A percentile compares a stretch with the other conserved stretches of the same genome.
phyloP scores from a whole-genome alignment of 495 filamentous ascomycete species.

The Talaromyces adpressus region DNA sequence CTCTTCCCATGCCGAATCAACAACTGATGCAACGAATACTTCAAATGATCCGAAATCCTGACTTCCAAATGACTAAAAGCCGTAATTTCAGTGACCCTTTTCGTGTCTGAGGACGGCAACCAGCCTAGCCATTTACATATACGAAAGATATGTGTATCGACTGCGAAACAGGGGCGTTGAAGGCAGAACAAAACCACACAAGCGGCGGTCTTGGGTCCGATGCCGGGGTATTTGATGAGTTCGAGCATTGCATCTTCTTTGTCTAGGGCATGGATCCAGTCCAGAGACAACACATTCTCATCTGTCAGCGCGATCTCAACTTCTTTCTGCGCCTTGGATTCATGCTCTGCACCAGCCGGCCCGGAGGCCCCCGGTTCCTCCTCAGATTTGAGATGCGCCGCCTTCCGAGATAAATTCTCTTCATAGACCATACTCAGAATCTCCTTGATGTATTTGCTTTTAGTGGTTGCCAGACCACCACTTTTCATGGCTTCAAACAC shows the following conservation, averaged over 20 bases:
- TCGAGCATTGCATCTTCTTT: conserved; percentile 65
- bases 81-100: conserved; percentile 55
- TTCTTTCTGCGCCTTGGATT: conserved; percentile 34
- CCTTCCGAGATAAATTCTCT: conserved; percentile 51
- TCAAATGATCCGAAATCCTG: conserved; percentile 73
- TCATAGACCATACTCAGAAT: conserved; percentile 76
- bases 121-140: conserved; percentile 81
- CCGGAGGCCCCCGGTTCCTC: conserved; percentile 10
- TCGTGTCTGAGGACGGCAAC: conserved; percentile 43
- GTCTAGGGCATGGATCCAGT: conserved; percentile 64
- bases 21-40: conserved; percentile 83
- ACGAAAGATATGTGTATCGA: conserved; percentile 80
- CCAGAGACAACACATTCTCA: conserved; percentile 58
- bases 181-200: conserved; percentile 82
- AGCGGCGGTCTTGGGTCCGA: conserved; percentile 86
- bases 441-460: conserved; percentile 70
- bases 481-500: conserved; percentile 66
- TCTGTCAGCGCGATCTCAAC: conserved; percentile 48
- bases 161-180: conserved; percentile 69
- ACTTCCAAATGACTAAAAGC: conserved; percentile 78
- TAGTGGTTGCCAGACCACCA: conserved; percentile 61
- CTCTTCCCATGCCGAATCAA: conserved; percentile 80
- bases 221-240: conserved; percentile 71
- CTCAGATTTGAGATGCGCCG: conserved; percentile 22
- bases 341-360: conserved; percentile 25